A percentile compares a stretch with the other conserved stretches of the same genome.
Conservation (phyloP, 164 flowering plant species). For the Stephania japonica region DNA sequence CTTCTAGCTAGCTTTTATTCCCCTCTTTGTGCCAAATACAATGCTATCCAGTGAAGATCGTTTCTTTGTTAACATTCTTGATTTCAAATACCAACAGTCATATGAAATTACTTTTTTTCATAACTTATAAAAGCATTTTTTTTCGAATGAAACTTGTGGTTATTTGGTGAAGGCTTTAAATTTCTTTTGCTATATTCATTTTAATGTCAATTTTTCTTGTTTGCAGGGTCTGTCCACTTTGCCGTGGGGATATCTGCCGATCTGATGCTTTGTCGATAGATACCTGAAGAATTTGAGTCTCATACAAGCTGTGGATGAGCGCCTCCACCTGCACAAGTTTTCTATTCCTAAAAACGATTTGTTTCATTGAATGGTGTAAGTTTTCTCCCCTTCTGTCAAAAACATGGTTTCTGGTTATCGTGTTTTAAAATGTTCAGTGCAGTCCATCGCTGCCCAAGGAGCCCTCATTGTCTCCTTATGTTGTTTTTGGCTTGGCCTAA, state of each 20-base stretch:
- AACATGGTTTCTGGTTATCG: neutral
- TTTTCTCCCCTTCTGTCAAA: neutral
- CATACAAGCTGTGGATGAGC: neutral
- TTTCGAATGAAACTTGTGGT: neutral
- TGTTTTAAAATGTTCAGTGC: slow-evolving; percentile 11
- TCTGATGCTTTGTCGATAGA: slow-evolving; percentile 29
- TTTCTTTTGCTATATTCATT: neutral
- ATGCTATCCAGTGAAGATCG: too few relatives aligned
- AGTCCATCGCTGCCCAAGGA: slow-evolving; percentile 6
- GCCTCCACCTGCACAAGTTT: neutral
- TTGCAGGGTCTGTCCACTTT: slow-evolving; percentile 78
- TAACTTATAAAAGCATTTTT: neutral
- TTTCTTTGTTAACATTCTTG: too few relatives aligned
- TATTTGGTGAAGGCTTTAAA: neutral
- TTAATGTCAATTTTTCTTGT: neutral
- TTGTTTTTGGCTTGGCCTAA: neutral
- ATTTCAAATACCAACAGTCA: neutral
- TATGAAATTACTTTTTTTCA: neutral
- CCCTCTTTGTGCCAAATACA: too few relatives aligned
- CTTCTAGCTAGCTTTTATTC: too few relatives aligned
- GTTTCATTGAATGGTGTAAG: slow-evolving; percentile 2
- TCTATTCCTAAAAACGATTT: neutral
- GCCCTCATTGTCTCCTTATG: neutral
- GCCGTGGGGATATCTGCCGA: slow-evolving; percentile 71
- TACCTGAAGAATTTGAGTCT: slow-evolving; percentile 14